phyloP scores from a whole-genome alignment of 2,329 filamentous ascomycete species.

The Simplicillium aogashimaense region DNA sequence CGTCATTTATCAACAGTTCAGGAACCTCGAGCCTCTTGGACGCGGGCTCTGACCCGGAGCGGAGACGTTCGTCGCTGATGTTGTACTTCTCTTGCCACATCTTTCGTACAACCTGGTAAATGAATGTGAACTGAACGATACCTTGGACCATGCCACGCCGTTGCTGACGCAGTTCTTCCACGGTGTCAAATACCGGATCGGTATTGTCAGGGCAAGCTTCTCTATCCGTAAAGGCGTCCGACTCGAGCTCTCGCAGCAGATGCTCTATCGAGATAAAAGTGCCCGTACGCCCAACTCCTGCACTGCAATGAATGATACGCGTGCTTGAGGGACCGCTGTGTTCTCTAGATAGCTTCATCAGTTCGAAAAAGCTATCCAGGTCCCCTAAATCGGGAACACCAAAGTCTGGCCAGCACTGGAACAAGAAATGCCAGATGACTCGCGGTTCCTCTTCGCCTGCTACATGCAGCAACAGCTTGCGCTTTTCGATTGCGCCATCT shows the following conservation, averaged over 20 bases:
- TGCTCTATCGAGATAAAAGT: constrained; percentile 97
- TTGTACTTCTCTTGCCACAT: constrained; percentile 60
- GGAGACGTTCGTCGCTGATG: constrained; percentile 17
- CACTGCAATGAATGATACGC: constrained; percentile 78
- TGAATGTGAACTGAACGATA: constrained; percentile 72
- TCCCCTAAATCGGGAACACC: constrained; percentile 65
- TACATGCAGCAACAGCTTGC: constrained; percentile 56
- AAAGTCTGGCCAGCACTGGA: constrained; percentile 85
- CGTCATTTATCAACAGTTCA: constrained; percentile 27
- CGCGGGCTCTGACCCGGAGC: constrained; percentile 30
- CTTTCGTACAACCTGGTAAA: constrained; percentile 78
- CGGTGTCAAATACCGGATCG: constrained; percentile 69
- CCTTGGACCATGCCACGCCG: constrained; percentile 93
- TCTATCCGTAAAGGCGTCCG: constrained; percentile 51
- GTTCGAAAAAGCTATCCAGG: constrained; percentile 55
- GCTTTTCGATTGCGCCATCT: constrained; percentile 57
- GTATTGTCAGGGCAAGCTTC: constrained; percentile 11
- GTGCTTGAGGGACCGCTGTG: constrained; percentile 47
- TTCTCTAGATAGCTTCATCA: constrained; percentile 57
- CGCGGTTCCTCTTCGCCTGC: constrained; percentile 36
- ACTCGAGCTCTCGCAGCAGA: constrained; percentile 70
- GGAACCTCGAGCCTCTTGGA: constrained; percentile 42
- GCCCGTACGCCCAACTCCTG: constrained; percentile 85
- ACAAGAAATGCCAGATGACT: constrained; percentile 74
- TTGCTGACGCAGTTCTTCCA: constrained; percentile 75